Base-by-base conservation (phyloP, 306 rosid species). In the Inga laurina region DNA sequence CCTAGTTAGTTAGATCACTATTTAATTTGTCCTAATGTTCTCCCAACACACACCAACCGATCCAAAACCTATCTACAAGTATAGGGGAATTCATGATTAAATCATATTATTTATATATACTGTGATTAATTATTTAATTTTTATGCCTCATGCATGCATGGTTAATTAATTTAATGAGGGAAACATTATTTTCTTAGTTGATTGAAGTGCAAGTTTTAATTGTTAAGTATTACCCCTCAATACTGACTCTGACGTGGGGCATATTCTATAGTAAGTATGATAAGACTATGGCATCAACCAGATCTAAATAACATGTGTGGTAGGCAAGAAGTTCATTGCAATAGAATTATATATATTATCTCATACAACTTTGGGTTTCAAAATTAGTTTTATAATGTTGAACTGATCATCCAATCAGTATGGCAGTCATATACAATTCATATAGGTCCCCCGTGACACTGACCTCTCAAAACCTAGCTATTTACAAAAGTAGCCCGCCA, bases 251-350 rank as follows among this genome's bases (percentile, higher is more conserved):
- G 43, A 44, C 45, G 16, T 52, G 72, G 66, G 51, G 84, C 79
- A 79, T 74, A 83, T 81, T 88, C 84, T 37, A 37, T 37, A 41
- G 78, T 56, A 77, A 21, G 80, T 51, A 27, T 39, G 1, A 5
- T 39, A 39, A 39, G 43, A 39, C 43, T 4, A 79, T 39, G 43
- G 59, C 52, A 46, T 12, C 19, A 39, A 49, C 19, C 54, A 49
- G 14, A 49, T 14, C 54, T 49, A 49, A 49, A 4, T 49, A 49
- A 49, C 16, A 49, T 49, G 16, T 0, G 6, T 49, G 0, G 54
- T 0, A 49, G 5, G 6, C 19, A 5, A 13, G 54, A 48, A 2
- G 41, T 66, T 71, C 56, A 71, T 6, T 39, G 8, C 43, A 6
- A 6, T 1, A 39, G 43, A 39, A 39, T 39, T 39, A 6, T 39